A percentile compares a stretch with the other conserved stretches of the same genome.
phyloP scores from a whole-genome alignment of 345 rosid genomes.

The Aquilaria malaccensis region DNA sequence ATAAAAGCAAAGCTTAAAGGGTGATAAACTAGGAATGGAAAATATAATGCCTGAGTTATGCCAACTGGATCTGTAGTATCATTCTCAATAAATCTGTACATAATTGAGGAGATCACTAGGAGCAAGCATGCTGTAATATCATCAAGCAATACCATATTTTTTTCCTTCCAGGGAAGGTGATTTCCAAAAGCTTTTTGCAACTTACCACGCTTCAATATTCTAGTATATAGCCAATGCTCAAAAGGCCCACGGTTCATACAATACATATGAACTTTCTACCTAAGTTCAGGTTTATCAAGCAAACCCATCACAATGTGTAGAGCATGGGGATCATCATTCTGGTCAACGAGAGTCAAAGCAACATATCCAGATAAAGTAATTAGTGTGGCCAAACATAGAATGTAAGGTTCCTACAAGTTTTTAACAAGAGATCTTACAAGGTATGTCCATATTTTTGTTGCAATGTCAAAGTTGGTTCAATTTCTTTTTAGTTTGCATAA shows the following conservation, averaged over 20 bases:
- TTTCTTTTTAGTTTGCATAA: too few relatives aligned
- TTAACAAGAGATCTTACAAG: conserved; percentile 50
- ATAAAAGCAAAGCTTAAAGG: conserved; percentile 92
- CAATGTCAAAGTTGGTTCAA: too few relatives aligned
- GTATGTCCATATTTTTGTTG: too few relatives aligned
- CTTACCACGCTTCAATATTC: conserved; percentile 75
- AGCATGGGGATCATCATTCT: conserved; percentile 95
- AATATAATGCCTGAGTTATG: conserved; percentile 45
- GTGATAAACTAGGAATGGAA: conserved; percentile 64
- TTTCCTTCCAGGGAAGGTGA: conserved; percentile 98
- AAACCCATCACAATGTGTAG: conserved; percentile 72
- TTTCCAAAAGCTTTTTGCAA: conserved; percentile 88
- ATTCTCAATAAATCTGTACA: conserved; percentile 91
- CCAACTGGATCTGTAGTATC: conserved; percentile 77
- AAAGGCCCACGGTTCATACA: conserved; percentile 59
- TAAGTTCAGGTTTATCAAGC: conserved; percentile 76
- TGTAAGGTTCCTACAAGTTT: conserved; percentile 67
- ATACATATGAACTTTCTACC: conserved; percentile 54
- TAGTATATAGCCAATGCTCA: conserved; percentile 83
- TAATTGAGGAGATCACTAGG: conserved; percentile 84
- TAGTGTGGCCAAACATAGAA: conserved; percentile 86
- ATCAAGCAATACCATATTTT: conserved; percentile 63
- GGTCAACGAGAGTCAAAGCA: conserved; percentile 89
- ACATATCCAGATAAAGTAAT: conserved; percentile 86
- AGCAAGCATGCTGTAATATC: conserved; percentile 86